phyloP scores from a whole-genome alignment of 331 rosid species.

The Quercus phellos region DNA sequence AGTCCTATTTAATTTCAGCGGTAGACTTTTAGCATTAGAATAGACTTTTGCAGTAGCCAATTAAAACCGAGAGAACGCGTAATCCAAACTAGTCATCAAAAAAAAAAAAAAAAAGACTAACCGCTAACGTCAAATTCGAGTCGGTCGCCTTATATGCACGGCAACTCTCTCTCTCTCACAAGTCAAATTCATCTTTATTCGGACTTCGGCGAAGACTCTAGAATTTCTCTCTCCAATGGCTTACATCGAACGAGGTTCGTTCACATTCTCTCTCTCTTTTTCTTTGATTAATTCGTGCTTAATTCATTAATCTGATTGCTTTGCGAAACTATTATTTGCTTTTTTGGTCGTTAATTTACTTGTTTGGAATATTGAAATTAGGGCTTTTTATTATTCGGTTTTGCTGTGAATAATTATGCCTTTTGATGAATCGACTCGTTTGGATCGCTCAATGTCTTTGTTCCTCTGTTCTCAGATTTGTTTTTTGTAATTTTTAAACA shows the following conservation, averaged over 20 bases:
- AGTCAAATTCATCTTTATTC: no score
- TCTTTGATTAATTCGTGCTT: background rate
- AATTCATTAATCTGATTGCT: background rate
- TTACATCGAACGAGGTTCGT: slow-evolving; percentile 71
- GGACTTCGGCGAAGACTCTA: no score
- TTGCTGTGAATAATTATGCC: background rate
- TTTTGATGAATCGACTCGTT: background rate
- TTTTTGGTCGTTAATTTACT: background rate
- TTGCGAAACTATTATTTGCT: background rate
- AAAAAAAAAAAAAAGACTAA: no score
- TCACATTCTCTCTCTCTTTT: background rate
- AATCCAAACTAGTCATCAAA: no score
- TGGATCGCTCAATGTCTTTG: background rate
- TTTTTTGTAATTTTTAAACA: background rate
- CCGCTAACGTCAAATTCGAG: no score
- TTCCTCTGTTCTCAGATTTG: background rate
- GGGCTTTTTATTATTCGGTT: background rate
- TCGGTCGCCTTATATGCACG: no score
- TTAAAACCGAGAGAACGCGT: no score
- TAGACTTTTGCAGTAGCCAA: no score
- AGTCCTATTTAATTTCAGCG: rapidly evolving
- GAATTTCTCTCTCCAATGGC: slow-evolving; percentile 42
- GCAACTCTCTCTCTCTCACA: no score
- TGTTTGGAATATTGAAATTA: background rate
- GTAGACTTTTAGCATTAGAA: no score